Evolutionary conservation across 768 basidiomycete genomes (phyloP), one percentile per base, ranked within the genome.

Genomic region (Mycena vulgaris): DNA sequence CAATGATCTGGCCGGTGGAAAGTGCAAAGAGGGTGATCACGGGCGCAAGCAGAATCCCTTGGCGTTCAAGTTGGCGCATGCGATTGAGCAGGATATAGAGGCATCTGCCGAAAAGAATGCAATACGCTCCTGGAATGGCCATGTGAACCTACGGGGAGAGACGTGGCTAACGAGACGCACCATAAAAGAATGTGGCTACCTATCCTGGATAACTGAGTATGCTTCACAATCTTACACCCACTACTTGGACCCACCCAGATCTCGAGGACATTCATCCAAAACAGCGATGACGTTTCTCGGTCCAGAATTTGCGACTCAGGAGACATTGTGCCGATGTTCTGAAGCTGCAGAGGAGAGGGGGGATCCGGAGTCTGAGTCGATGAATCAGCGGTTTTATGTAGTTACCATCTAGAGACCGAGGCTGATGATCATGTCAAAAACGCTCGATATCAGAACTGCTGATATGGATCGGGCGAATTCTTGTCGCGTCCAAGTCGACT

Each of bases 31-130:
- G 56, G 0, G 39, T 21, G 14, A 37, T 33, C 45, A 64, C 59
- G 14, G 68, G 62, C 13, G 23, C n/a, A 40, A 69, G 60, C 1
- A 69, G 39, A 5, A 63, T 42, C 4, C 59, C 53, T 23, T 69
- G 68, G 35, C 62, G 68, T 33, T 69, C 62, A 10, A 69, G 49
- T 11, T 49, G 40, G 8, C 23, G 61, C 19, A 63, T 56, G 13
- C 67, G 68, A 9, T 28, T 30, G 53, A 63, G 55, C 19, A 69
- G 68, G 16, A 69, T 64, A 17, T 58, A 40, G 11, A 56, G 35
- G 45, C 59, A 9, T 14, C 62, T 37, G 6, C 28, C 55, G 37
- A 69, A 69, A 35, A 69, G 62, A 21, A 69, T 40, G 23, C 13
- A 31, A 21, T 69, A 64, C 13, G 49, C 14, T 19, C 68, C 68